phyloP scores from a whole-genome alignment of 169 alveolate species.

The Pseudocohnilembus persalinus region DNA sequence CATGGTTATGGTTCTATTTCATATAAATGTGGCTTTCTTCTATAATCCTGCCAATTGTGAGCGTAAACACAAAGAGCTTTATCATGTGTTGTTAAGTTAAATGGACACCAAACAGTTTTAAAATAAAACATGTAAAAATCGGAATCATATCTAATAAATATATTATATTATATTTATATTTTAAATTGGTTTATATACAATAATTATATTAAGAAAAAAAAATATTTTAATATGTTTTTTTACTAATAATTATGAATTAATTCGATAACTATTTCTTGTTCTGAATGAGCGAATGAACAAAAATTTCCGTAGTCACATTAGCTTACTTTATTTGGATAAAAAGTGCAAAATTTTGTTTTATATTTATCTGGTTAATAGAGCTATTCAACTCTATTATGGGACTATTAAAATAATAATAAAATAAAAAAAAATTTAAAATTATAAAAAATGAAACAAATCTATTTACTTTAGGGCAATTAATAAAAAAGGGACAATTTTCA shows the following conservation, averaged over 20 bases:
- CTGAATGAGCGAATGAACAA: slow-evolving; percentile 78
- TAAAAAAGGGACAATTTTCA: neutral
- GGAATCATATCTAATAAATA: slow-evolving; percentile 30
- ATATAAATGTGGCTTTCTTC: slow-evolving; percentile 3
- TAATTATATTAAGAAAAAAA: no score
- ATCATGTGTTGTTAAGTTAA: slow-evolving; percentile 54
- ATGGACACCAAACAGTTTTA: slow-evolving; percentile 82
- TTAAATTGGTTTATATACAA: no score
- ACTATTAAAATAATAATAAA: neutral
- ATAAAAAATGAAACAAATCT: no score
- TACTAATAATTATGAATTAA: slow-evolving; percentile 54
- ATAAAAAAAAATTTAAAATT: no score
- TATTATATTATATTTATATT: no score
- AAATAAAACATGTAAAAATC: slow-evolving; percentile 68
- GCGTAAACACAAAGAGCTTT: slow-evolving; percentile 77
- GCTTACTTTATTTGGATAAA: slow-evolving; percentile 51
- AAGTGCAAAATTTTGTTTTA: slow-evolving; percentile 70
- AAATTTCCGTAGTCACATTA: slow-evolving; percentile 71
- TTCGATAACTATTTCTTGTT: slow-evolving; percentile 61
- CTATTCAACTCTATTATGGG: slow-evolving; percentile 75
- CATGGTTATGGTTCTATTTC: neutral
- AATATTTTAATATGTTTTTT: no score
- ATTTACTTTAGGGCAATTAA: neutral
- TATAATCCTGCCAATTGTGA: slow-evolving; percentile 77
- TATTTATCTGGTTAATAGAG: slow-evolving; percentile 71